Conservation (phyloP, 805 yeast genomes). For the Sugiyamaella smithiae region DNA sequence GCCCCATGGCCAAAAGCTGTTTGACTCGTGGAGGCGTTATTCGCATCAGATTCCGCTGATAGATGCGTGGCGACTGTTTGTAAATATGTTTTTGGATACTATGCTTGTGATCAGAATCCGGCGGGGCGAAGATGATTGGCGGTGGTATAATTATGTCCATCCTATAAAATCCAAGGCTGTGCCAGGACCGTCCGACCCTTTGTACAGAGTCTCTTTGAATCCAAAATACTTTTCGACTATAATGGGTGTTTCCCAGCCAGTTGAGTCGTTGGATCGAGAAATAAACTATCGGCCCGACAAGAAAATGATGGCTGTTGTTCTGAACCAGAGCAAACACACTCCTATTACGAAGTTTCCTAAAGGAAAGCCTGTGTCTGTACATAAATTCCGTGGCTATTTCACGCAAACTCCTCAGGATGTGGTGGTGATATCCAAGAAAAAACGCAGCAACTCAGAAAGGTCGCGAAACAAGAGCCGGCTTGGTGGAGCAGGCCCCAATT, state of each 20-base stretch:
- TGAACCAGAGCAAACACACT: not conserved
- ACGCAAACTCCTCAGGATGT: not conserved
- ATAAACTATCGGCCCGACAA: not conserved
- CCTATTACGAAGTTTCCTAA: not conserved
- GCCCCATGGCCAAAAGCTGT: not conserved
- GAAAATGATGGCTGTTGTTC: not conserved
- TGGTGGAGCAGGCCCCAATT: not conserved
- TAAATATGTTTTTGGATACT: conserved; percentile 6
- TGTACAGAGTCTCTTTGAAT: not conserved
- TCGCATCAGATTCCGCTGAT: not conserved
- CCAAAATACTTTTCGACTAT: not conserved
- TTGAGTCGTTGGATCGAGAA: not conserved
- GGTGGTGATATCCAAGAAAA: not conserved
- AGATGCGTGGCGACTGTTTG: conserved; percentile 4
- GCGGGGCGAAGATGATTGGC: not conserved
- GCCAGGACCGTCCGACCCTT: not conserved
- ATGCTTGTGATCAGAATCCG: conserved; percentile 8
- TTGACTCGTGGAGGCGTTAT: not conserved
- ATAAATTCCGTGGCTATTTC: not conserved
- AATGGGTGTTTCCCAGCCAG: not conserved
- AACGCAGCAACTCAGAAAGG: not conserved
- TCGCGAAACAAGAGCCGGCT: not conserved
- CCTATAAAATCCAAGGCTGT: not conserved
- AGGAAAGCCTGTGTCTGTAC: not conserved
- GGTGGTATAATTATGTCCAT: not conserved